Evolutionary conservation across 345 rosid genomes (phyloP).

Genomic region (Litchi chinensis): DNA sequence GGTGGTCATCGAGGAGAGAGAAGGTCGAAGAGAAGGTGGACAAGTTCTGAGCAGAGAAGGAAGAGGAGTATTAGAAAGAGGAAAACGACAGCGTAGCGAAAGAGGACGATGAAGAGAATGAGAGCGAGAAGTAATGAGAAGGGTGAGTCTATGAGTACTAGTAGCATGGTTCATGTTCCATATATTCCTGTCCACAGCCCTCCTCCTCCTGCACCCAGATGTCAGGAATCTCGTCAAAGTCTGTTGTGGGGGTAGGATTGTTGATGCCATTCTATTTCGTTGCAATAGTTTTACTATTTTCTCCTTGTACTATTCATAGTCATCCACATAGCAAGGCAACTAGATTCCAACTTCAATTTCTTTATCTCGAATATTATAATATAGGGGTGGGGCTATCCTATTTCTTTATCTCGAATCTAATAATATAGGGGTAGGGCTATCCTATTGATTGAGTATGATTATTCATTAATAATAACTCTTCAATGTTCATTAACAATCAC

Average conservation of each 20-base stretch:
- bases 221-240: constrained; percentile 37
- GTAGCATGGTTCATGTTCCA: constrained; percentile 14
- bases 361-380: too few species aligned
- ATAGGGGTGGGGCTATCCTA: too few species aligned
- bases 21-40: constrained; percentile 39
- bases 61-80: constrained; percentile 43
- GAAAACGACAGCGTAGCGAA: constrained; percentile 39
- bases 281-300: neutral
- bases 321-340: neutral
- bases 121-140: constrained; percentile 38
- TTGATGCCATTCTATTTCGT: constrained; percentile 16
- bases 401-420: too few species aligned
- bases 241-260: constrained; percentile 13
- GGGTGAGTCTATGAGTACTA: constrained; percentile 49
- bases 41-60: constrained; percentile 43
- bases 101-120: constrained; percentile 41
- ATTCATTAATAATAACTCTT: too few species aligned
- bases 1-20: constrained; percentile 47
- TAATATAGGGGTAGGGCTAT: too few species aligned
- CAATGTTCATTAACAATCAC: too few species aligned
- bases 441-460: too few species aligned
- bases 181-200: neutral
- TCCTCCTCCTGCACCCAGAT: constrained; percentile 9
- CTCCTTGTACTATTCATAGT: neutral
- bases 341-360: neutral